A percentile compares a stretch with the other conserved stretches of the same genome.
phyloP scores from a whole-genome alignment of 2,329 filamentous ascomycete genomes.

The Geosmithia putterillii region DNA sequence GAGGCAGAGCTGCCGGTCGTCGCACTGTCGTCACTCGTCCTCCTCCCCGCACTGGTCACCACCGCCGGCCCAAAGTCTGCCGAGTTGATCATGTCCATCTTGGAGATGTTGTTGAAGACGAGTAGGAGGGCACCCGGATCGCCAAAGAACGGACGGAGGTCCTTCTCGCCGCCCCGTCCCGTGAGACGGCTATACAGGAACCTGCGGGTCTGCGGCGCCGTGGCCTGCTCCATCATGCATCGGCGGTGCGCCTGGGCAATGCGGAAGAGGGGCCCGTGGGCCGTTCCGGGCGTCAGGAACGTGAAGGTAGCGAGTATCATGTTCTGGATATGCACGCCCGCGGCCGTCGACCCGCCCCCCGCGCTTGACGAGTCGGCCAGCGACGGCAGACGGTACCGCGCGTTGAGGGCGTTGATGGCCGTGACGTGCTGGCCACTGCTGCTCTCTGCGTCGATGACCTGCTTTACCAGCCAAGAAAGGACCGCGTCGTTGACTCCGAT shows the following conservation, averaged over 20 bases:
- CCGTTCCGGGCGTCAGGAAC: slow-evolving; percentile 9
- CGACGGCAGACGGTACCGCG: slow-evolving; percentile 11
- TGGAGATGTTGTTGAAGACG: slow-evolving; percentile 24
- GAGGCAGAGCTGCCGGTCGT: too few species aligned
- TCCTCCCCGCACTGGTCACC: slow-evolving; percentile 8
- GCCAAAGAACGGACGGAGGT: slow-evolving; percentile 13
- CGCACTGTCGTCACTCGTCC: not conserved
- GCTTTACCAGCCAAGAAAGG: slow-evolving; percentile 22
- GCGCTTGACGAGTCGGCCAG: too few species aligned
- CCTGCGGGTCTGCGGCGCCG: slow-evolving; percentile 16
- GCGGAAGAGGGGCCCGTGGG: slow-evolving; percentile 10
- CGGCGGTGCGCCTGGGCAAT: slow-evolving; percentile 17
- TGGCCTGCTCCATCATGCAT: slow-evolving; percentile 19
- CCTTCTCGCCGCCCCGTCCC: slow-evolving; percentile 6
- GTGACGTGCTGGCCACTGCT: slow-evolving; percentile 10
- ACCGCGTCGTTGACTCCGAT: slow-evolving; percentile 34
- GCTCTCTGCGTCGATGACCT: slow-evolving; percentile 8
- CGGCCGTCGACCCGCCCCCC: too few species aligned
- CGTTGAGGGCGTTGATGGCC: slow-evolving; percentile 12
- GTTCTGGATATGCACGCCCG: slow-evolving; percentile 14
- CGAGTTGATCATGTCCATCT: slow-evolving; percentile 17
- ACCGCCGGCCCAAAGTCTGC: slow-evolving; percentile 22
- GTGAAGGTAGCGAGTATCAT: slow-evolving; percentile 9
- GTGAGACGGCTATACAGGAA: slow-evolving; percentile 8
- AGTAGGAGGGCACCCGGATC: slow-evolving; percentile 17